Evolutionary conservation across 1,284 basidiomycete genomes (phyloP), one percentile per base, ranked within the genome.

Genomic region (Ustilago sp.): DNA sequence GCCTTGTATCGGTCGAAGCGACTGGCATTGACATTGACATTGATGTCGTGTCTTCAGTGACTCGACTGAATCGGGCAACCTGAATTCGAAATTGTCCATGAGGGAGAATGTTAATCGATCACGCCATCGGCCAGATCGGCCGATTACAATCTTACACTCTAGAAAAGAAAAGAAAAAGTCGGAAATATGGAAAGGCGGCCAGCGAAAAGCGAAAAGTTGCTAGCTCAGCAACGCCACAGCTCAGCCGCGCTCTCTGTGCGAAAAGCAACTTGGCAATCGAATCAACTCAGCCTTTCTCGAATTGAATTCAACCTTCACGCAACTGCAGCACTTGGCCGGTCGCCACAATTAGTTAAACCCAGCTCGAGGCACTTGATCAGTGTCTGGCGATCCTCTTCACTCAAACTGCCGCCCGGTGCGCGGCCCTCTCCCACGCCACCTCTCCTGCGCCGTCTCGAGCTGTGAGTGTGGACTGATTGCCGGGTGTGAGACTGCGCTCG

Each of bases 371-470:
- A 63, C 61, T 57, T 28, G 13, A 34, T 15, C 67, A 63, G 67
- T 69, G 52, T 63, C 34, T 28, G 23, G 12, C n/a, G 32, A 13
- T 19, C 8, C 45, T 13, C 48, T 59, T 28, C 47, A 13, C 57
- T 35, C 59, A 53, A 8, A 54, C 31, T 39, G 59, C 34, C 59
- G 59, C 63, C 19, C 68, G 59, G 62, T 65, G 68, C 63, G 59
- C 48, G 31, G 2, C 23, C 23, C 23, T 28, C 23, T 28, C 23
- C 23, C 38, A 39, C 38, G 9, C 11, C 38, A 17, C 38, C 15
- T 23, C 23, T 23, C 23, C 23, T 0, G 28, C 31, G 31, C 43
- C 2, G 4, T 9, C 43, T 6, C 39, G 5, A 41, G 9, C 45
- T 47, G 41, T 19, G 19, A 19, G 4, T 17, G 41, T 3, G 41